Evolutionary conservation across 441 rosid species (phyloP).

Genomic region (Populus trichocarpa): DNA sequence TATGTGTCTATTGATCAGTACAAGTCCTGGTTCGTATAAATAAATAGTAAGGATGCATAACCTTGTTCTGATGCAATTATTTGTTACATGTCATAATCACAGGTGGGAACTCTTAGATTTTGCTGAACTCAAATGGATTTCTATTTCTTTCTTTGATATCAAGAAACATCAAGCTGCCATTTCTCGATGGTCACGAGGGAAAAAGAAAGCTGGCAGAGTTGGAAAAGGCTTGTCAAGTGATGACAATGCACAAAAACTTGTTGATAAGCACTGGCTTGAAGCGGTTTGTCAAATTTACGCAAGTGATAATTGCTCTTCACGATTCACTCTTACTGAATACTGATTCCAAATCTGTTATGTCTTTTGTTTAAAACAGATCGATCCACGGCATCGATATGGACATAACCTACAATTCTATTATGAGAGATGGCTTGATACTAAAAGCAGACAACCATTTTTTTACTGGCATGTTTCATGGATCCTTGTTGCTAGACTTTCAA

Average conservation of each 20-base stretch:
- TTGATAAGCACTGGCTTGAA: slow-evolving; percentile 97
- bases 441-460: slow-evolving; percentile 89
- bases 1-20: slow-evolving; percentile 22
- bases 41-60: background rate
- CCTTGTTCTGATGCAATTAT: slow-evolving; percentile 8
- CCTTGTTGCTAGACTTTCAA: slow-evolving; percentile 14
- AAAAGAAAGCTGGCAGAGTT: slow-evolving; percentile 91
- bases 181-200: slow-evolving; percentile 95
- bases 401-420: slow-evolving; percentile 92
- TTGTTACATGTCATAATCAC: background rate
- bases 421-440: slow-evolving; percentile 78
- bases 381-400: slow-evolving; percentile 94
- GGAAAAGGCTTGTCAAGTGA: slow-evolving; percentile 94
- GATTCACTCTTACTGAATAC: background rate
- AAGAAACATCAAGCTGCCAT: slow-evolving; percentile 89
- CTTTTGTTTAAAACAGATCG: slow-evolving; percentile 50
- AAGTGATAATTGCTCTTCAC: background rate
- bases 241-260: slow-evolving; percentile 83
- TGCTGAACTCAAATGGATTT: slow-evolving; percentile 89
- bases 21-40: background rate
- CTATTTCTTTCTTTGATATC: slow-evolving; percentile 85
- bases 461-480: slow-evolving; percentile 60
- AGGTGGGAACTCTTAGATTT: slow-evolving; percentile 99
- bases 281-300: slow-evolving; percentile 47
- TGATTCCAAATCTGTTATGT: background rate